Evolutionary conservation across 2,329 filamentous ascomycete species (phyloP), one percentile per base, ranked within the genome.

Genomic region (Gyromitra esculenta): DNA sequence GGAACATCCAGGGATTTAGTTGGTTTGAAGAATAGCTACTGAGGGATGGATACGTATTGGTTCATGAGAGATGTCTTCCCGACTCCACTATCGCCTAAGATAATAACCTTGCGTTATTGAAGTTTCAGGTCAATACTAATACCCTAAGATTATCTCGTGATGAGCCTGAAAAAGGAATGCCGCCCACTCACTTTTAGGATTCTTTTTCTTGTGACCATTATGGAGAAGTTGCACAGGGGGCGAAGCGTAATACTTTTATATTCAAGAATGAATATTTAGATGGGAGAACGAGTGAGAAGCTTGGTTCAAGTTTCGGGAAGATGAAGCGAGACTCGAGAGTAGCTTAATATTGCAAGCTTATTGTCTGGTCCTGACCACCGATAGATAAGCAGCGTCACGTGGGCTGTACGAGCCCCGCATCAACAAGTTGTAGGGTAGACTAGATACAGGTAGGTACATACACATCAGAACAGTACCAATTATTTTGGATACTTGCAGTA

Each of bases 11-110:
- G 1, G 43, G 43, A 15, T 15, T 45, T 45, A 4, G 37, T 9
- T 6, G 4, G 37, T 9, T 6, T 9, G 54, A 3, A 48, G 43
- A 21, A 48, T 18, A 15, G 5, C 31, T 37, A 45, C 67, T 18
- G 62, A 54, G 13, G 62, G 35, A 35, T 66, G 50, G 43, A 37
- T 90, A 98, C 96, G 92, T 98, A 99, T 98, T 99, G 96, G 87
- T 99, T 99, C 96, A 99, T 99, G 89, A 99, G 90, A 85, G 94
- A 97, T 77, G 96, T 99, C 89, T 99, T 99, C 84, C 96, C 96
- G 79, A 99, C 96, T 86, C 96, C 96, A 85, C 95, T 98, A 85
- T 99, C 96, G 82, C 96, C 96, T 81, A 99, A 91, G 86, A 99
- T 98, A 82, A 99, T 98, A 82, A 99, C 94, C 95, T 98, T 68